Evolutionary conservation across 164 flowering plant species (phyloP), one percentile per base, ranked within the genome.

Genomic region (Berberis vulgaris): DNA sequence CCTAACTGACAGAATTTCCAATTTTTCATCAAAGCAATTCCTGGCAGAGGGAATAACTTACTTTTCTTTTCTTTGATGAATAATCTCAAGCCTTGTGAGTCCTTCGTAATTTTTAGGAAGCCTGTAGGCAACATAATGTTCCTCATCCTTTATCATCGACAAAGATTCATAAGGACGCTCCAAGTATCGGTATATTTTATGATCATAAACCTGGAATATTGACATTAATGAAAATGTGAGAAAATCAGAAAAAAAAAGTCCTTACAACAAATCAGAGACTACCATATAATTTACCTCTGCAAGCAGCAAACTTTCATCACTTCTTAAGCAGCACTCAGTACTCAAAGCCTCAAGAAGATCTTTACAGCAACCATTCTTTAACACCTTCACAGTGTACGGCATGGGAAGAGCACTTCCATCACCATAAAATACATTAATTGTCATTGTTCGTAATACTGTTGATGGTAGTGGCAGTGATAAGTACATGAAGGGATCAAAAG

Each of bases 401-500:
- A 83, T 90, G 56, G 94, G 96, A 68, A 89, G 90, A 65, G 70
- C 83, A 74, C 83, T 78, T 61, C 98, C 98, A 80, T 89, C 86
- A 59, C 88, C 83, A 71, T 79, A 86, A 61, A 93, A 78, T 44
- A 93, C 85, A 53, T 94, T 84, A 43, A 86, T 77, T 4, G 92
- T 88, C 89, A 93, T 84, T 40, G 81, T 45, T 65, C 94, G 78
- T 39, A 86, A 84, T 61, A 66, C 83, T 7, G 78, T 86, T 63
- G 97, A 85, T 69, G 95, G 94, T 42, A 88, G 77, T 43, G 96
- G 96, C 79, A 92, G 61, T 13, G 96, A 86, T 60, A 92, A 76
- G 71, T 90, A 90, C 98, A 90, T 93, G 71, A 90, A 90, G 49
- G 97, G 98, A 63, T 93, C 97, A 74, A 88, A 90, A 50, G 97